These are phyloP conservation scores for Phytophthora citrophthora DNA, from an alignment of 352 stramenopile species.

Conservation along the genomic window DNA sequence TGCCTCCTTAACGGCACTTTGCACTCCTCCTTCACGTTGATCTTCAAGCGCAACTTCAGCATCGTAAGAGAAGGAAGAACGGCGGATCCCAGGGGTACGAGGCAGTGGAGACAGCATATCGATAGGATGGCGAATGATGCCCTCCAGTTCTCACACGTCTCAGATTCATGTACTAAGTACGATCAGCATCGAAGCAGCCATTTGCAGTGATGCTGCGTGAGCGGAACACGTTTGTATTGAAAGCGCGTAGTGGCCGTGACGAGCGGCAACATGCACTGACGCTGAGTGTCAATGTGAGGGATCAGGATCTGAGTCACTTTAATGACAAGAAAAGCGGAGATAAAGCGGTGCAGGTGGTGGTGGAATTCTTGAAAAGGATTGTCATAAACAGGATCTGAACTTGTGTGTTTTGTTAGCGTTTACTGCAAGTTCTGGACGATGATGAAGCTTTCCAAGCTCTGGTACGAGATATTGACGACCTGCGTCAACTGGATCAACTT, in stretches of 20 bases:
- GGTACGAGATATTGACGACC: conserved; percentile 57
- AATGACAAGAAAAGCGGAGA: conserved; percentile 36
- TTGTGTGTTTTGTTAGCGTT: conserved; percentile 31
- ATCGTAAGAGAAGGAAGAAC: conserved; percentile 46
- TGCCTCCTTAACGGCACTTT: conserved; percentile 33
- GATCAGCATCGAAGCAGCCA: neutral
- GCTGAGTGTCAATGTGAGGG: conserved; percentile 62
- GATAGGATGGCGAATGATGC: conserved; percentile 9
- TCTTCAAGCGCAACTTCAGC: conserved; percentile 35
- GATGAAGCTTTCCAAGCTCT: conserved; percentile 63
- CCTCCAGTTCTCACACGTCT: conserved; percentile 11
- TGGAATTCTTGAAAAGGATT: neutral
- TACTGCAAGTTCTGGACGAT: conserved; percentile 52
- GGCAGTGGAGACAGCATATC: conserved; percentile 73
- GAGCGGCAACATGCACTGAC: conserved; percentile 64
- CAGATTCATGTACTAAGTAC: conserved; percentile 10
- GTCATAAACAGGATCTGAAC: neutral
- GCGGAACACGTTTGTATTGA: conserved; percentile 70
- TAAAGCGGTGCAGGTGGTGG: conserved; percentile 46
- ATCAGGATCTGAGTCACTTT: conserved; percentile 66
- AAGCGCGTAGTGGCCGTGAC: conserved; percentile 39
- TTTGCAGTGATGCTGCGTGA: conserved; percentile 48
- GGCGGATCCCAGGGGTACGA: conserved; percentile 45
- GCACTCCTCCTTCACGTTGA: conserved; percentile 32
- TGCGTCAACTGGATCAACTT: conserved; percentile 45